Evolutionary conservation across 2,329 filamentous ascomycete species (phyloP).

Genomic region (Zelopaecilomyces penicillatus): DNA sequence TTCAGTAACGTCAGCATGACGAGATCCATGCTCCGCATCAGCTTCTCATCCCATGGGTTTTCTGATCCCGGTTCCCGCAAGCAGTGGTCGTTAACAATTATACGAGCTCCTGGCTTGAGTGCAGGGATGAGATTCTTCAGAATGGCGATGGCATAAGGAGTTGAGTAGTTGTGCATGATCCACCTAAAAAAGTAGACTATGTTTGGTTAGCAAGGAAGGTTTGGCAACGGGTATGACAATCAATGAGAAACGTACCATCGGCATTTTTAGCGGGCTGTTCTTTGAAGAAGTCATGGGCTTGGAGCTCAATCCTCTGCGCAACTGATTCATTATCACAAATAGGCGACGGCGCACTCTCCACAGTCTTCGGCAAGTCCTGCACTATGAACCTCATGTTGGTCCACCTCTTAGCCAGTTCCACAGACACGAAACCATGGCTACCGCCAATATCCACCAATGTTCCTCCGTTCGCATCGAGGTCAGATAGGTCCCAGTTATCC

Average conservation of each 20-base stretch:
- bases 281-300: conserved; percentile 49
- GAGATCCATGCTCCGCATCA: conserved; percentile 42
- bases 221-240: not conserved
- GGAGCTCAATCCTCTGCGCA: conserved; percentile 31
- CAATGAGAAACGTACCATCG: conserved; percentile 31
- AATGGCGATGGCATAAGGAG: conserved; percentile 41
- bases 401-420: conserved; percentile 44
- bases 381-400: conserved; percentile 46
- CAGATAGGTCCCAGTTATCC: conserved; percentile 44
- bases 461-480: conserved; percentile 34
- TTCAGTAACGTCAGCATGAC: conserved; percentile 45
- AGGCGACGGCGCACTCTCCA: conserved; percentile 38
- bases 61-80: conserved; percentile 31
- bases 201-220: not conserved
- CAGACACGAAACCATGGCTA: conserved; percentile 47
- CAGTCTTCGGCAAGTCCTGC: conserved; percentile 43
- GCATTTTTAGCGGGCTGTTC: conserved; percentile 45
- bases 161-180: conserved; percentile 56
- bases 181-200: conserved; percentile 49
- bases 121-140: conserved; percentile 43
- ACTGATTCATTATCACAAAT: conserved; percentile 30
- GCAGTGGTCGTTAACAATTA: conserved; percentile 40
- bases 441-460: conserved; percentile 53
- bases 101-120: conserved; percentile 43
- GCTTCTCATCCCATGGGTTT: conserved; percentile 36